Evolutionary conservation across 257 asterid species (phyloP), one percentile per base, ranked within the genome.

Genomic region (Nyctanthes arbortristis): DNA sequence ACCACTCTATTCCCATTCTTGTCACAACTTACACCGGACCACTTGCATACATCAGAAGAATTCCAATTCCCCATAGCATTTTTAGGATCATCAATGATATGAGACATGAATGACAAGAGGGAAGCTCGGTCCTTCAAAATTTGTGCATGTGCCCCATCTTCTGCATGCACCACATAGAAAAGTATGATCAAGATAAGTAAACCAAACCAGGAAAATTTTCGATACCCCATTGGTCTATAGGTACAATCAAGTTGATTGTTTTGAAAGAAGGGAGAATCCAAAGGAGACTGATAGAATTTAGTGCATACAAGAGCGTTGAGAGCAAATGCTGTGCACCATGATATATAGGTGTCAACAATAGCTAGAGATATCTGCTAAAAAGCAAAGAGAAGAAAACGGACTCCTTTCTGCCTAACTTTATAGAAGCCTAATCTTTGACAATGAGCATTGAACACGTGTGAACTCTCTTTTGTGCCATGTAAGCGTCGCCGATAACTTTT

Each of bases 381-480:
- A 57, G 61, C 61, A 73, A 77, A 67, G 22, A 60, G 0, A 24
- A 31, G 65, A 65, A 43, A 31, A 25, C 63, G 13, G 27, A 49
- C 39, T 4, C 71, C 14, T 32, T 31, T 70, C 27, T 77, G 92
- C 97, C 96, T 89, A 91, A 91, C 92, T 77, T 56, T 67, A 36
- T 76, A 78, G 90, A 89, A 87, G 92, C 88, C 90, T 36, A 73
- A 80, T 75, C 24, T 78, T 87, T 85, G 91, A 87, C 89, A 84
- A 79, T 78, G 29, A 67, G 29, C 6, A 16, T n/a, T 28, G 16
- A 75, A 80, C 93, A 81, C 84, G 78, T 88, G 96, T 73, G 80
- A 37, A 78, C 30, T 35, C 33, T 71, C 16, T 0, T 69, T 57
- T 27, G 67, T 68, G 72, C 77, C 77, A 77, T 52, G 77, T 78